Conservation (phyloP, 345 rosid species). For the Eucalyptus curtisii region DNA sequence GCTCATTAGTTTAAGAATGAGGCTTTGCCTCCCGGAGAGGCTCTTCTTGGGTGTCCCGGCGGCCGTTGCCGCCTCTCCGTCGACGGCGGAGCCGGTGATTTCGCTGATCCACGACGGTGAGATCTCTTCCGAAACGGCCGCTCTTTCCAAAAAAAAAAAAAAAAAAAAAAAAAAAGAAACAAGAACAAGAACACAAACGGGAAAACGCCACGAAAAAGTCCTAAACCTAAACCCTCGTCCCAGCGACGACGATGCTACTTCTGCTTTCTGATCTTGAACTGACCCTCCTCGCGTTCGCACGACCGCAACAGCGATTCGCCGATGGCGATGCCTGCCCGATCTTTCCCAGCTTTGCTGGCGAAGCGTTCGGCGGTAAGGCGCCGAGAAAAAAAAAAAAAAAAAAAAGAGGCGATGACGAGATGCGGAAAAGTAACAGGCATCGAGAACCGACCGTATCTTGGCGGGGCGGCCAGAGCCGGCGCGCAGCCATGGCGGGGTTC, state of each 20-base stretch:
- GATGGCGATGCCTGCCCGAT: neutral
- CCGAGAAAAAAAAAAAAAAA: neutral
- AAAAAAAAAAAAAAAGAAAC: neutral
- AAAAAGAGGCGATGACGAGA: neutral
- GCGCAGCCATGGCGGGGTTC: constrained; percentile 3
- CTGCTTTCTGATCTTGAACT: neutral
- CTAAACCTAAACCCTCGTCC: neutral
- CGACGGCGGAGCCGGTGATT: neutral
- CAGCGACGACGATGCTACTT: neutral
- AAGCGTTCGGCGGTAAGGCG: neutral
- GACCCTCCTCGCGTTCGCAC: neutral
- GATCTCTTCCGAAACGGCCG: neutral
- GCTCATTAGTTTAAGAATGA: neutral
- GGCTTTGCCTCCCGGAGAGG: neutral
- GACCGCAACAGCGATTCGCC: neutral
- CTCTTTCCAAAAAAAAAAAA: neutral
- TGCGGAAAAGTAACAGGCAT: neutral
- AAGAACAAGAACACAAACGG: neutral
- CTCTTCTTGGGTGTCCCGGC: neutral
- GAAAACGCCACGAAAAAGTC: neutral
- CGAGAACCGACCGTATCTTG: neutral
- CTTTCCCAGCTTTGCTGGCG: neutral
- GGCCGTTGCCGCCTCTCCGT: neutral
- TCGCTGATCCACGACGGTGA: neutral
- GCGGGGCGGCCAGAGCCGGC: neutral